Evolutionary conservation across 2,329 filamentous ascomycete species (phyloP).

Genomic region (Lasiodiplodia sp.): DNA sequence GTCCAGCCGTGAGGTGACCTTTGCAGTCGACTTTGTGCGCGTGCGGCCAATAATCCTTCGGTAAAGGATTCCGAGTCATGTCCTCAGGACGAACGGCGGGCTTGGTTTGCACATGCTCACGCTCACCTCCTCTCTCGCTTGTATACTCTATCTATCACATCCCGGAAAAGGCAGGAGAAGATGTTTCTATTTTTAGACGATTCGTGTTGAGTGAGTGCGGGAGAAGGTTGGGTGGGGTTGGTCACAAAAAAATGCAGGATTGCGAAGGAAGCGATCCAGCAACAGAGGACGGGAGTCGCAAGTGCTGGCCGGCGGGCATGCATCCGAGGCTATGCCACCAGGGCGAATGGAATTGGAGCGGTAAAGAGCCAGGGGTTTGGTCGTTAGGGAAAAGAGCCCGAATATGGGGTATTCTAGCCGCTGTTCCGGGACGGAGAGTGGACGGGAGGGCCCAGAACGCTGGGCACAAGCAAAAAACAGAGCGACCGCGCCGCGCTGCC

Average conservation of each 20-base stretch:
- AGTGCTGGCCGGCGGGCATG: neutral
- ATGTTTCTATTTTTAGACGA: slow-evolving; percentile 4
- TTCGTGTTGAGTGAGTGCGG: neutral
- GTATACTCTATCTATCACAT: neutral
- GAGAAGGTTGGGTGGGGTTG: neutral
- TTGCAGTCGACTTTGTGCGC: neutral
- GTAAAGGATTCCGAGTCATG: slow-evolving; percentile 20
- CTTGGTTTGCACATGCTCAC: slow-evolving; percentile 3
- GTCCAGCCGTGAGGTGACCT: slow-evolving; percentile 14
- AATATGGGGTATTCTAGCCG: slow-evolving; percentile 24
- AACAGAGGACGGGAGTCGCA: neutral
- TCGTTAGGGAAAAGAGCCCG: neutral
- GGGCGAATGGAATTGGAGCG: neutral
- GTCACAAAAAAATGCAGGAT: neutral
- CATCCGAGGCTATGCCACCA: neutral
- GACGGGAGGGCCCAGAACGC: slow-evolving; percentile 13
- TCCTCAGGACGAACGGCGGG: neutral
- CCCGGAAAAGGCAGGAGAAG: neutral
- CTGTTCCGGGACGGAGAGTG: slow-evolving; percentile 8
- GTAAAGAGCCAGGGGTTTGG: neutral
- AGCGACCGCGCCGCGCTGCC: neutral
- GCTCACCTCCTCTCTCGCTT: neutral
- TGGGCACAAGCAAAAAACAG: slow-evolving; percentile 1
- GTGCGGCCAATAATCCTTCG: slow-evolving; percentile 19
- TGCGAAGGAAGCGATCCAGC: neutral